These are phyloP conservation scores for Agrocybe pediades DNA, from an alignment of 768 basidiomycete genomes.

Conservation along the genomic window DNA sequence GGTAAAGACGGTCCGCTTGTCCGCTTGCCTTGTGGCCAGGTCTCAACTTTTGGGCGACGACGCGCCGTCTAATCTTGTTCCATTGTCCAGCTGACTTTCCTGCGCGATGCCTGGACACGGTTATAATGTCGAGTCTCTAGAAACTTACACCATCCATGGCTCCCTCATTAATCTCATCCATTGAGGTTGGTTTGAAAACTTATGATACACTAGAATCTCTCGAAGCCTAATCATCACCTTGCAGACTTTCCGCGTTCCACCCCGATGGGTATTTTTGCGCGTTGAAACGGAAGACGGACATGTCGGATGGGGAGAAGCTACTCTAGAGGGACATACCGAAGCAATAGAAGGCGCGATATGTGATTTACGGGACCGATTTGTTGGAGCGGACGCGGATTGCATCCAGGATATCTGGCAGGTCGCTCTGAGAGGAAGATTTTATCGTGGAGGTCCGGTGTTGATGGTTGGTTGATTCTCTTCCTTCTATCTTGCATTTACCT, in stretches of 20 bases:
- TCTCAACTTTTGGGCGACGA: no score
- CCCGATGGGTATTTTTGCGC: slow-evolving; percentile 73
- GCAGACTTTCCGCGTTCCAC: slow-evolving; percentile 69
- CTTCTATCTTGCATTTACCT: neutral
- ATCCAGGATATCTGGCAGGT: slow-evolving; percentile 78
- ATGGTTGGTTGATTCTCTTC: slow-evolving; percentile 43
- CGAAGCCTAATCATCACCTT: neutral
- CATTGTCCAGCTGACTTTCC: neutral
- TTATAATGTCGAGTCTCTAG: neutral
- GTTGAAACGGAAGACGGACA: slow-evolving; percentile 64
- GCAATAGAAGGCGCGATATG: slow-evolving; percentile 68
- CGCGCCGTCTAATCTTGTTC: no score
- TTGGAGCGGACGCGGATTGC: slow-evolving; percentile 60
- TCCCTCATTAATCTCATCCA: neutral
- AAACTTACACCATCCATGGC: neutral
- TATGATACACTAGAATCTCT: neutral
- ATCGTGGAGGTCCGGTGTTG: slow-evolving; percentile 69
- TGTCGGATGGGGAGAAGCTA: slow-evolving; percentile 77
- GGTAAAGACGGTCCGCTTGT: no score
- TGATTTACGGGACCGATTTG: slow-evolving; percentile 58
- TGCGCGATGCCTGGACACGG: neutral
- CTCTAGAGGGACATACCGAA: slow-evolving; percentile 74
- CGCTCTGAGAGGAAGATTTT: slow-evolving; percentile 69
- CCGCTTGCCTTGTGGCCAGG: no score
- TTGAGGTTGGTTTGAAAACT: neutral